phyloP scores from a whole-genome alignment of 1,284 basidiomycete species.

The Paramarasmius palmivorus region DNA sequence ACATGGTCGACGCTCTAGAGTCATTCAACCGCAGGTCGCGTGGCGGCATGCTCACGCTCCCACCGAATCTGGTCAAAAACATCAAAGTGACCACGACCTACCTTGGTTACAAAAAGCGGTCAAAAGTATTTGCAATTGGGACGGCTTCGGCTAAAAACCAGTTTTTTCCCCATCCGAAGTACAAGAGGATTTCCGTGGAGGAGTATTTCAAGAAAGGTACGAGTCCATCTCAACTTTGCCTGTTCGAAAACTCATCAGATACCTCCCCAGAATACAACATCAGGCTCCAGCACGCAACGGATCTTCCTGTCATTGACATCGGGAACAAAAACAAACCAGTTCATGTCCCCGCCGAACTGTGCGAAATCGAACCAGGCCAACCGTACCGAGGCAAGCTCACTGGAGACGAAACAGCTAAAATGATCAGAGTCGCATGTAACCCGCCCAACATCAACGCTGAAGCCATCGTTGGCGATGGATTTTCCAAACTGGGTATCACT shows the following conservation, averaged over 20 bases:
- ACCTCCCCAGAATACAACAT: constrained; percentile 60
- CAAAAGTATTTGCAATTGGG: constrained; percentile 48
- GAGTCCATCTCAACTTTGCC: too few species aligned
- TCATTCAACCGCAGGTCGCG: constrained; percentile 43
- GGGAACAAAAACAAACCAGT: constrained; percentile 71
- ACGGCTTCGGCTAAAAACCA: constrained; percentile 44
- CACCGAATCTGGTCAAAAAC: constrained; percentile 44
- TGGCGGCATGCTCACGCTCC: constrained; percentile 48
- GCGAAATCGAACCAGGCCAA: constrained; percentile 59
- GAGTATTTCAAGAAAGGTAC: constrained; percentile 64
- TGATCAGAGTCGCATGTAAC: constrained; percentile 67
- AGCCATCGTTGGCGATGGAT: constrained; percentile 57
- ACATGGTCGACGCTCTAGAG: constrained; percentile 54
- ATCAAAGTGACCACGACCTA: constrained; percentile 61
- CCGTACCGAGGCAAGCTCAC: constrained; percentile 54
- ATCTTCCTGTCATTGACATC: too few species aligned
- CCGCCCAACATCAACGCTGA: constrained; percentile 57
- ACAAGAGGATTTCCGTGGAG: constrained; percentile 54
- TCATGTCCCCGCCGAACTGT: constrained; percentile 69
- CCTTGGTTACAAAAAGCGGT: constrained; percentile 52
- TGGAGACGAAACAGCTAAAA: constrained; percentile 55
- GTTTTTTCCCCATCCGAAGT: constrained; percentile 54
- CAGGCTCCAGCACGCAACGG: constrained; percentile 41
- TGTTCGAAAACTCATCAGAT: too few species aligned
- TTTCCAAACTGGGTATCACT: too few species aligned